phyloP scores from a whole-genome alignment of 306 rosid genomes.

The Dryas octopetala region DNA sequence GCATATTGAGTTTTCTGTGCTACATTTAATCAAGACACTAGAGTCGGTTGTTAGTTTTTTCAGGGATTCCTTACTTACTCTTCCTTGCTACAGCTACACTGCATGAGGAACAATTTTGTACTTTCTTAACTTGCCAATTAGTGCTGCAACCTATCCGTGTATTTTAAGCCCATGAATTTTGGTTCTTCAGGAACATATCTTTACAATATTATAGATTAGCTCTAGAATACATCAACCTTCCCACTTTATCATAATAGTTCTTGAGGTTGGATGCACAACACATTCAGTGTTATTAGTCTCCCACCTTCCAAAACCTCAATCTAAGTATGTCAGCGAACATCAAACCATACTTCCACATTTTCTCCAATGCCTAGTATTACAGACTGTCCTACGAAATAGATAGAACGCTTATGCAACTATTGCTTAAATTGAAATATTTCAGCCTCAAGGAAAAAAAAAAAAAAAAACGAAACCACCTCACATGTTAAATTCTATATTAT shows the following conservation, averaged over 20 bases:
- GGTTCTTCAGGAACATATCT: neutral
- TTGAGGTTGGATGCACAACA: neutral
- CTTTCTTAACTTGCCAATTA: too few species aligned
- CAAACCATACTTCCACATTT: neutral
- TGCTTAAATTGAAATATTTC: neutral
- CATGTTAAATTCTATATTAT: neutral
- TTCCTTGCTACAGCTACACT: neutral
- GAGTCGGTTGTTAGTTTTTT: neutral
- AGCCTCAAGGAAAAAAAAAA: neutral
- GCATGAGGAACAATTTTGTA: neutral
- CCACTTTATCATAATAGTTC: neutral
- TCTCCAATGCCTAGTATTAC: slow-evolving; percentile 1
- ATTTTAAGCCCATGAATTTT: neutral
- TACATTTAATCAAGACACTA: neutral
- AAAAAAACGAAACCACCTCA: neutral
- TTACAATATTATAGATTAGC: neutral
- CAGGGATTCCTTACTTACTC: neutral
- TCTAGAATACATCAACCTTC: neutral
- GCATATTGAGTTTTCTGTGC: slow-evolving; percentile 8
- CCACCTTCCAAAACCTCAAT: neutral
- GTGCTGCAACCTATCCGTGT: neutral
- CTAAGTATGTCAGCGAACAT: neutral
- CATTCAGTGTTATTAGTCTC: neutral
- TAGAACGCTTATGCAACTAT: neutral
- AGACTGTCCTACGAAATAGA: neutral